Percentiles rank a stretch among this genome's conserved stretches.
These are phyloP conservation scores for Barnettozyma botsteinii DNA, from an alignment of 805 yeast species.

Conservation along the genomic window DNA sequence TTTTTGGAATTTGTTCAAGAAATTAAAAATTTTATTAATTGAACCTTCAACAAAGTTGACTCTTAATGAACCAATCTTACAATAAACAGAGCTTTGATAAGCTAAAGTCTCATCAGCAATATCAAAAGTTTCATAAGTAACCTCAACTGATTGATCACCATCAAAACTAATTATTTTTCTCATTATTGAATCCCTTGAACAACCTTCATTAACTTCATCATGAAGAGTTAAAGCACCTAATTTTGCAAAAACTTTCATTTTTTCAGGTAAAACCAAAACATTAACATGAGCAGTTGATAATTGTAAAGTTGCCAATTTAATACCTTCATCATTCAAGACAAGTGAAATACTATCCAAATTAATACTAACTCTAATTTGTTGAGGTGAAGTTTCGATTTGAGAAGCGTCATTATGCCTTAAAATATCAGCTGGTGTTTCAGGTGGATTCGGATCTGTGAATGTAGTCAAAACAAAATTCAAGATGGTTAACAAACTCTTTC, in stretches of 20 bases:
- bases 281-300: slow-evolving; percentile 67
- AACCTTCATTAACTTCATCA: slow-evolving; percentile 68
- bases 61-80: slow-evolving; percentile 70
- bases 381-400: slow-evolving; percentile 57
- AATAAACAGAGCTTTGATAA: slow-evolving; percentile 51
- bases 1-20: slow-evolving; percentile 64
- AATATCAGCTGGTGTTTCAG: slow-evolving; percentile 62
- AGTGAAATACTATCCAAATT: slow-evolving; percentile 67
- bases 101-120: slow-evolving; percentile 39
- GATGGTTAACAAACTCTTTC: slow-evolving; percentile 72
- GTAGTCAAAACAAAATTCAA: slow-evolving; percentile 80
- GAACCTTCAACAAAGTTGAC: slow-evolving; percentile 81
- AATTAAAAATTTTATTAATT: slow-evolving; percentile 57
- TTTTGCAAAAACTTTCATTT: slow-evolving; percentile 62
- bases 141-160: slow-evolving; percentile 75
- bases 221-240: slow-evolving; percentile 74
- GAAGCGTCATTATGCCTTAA: slow-evolving; percentile 61
- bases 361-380: slow-evolving; percentile 64
- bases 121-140: slow-evolving; percentile 79
- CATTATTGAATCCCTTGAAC: slow-evolving; percentile 51
- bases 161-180: slow-evolving; percentile 72
- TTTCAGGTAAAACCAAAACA: slow-evolving; percentile 67
- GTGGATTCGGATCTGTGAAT: slow-evolving; percentile 76
- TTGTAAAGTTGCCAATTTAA: slow-evolving; percentile 71
- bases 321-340: slow-evolving; percentile 76